A percentile compares a stretch with the other conserved stretches of the same genome.
phyloP scores from a whole-genome alignment of 2,329 filamentous ascomycete genomes.

The Plectosphaerella sp. region DNA sequence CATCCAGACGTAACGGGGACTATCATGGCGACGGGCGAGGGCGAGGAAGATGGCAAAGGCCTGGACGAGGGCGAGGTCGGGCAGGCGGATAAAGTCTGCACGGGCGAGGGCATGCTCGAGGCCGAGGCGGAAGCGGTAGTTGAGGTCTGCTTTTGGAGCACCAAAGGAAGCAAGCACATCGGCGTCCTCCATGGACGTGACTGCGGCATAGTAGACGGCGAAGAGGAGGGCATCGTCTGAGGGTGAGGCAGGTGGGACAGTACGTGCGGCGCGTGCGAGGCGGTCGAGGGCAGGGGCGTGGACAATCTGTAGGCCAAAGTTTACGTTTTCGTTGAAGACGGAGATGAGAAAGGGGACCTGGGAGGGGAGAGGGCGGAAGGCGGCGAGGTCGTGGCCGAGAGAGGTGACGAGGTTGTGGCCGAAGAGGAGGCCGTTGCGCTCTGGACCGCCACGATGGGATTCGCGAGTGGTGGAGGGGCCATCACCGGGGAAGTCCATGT shows the following conservation, averaged over 20 bases:
- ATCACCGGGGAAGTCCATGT: slow-evolving; percentile 20
- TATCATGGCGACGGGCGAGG: slow-evolving; percentile 45
- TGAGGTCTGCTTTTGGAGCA: slow-evolving; percentile 37
- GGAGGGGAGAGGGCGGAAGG: slow-evolving; percentile 47
- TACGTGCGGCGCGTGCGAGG: slow-evolving; percentile 29
- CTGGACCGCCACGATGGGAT: slow-evolving; percentile 33
- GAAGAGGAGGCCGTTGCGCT: slow-evolving; percentile 49
- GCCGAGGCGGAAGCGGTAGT: slow-evolving; percentile 46
- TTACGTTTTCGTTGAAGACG: slow-evolving; percentile 47
- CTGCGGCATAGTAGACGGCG: slow-evolving; percentile 51
- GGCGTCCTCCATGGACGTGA: slow-evolving; percentile 53
- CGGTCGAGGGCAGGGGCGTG: slow-evolving; percentile 40
- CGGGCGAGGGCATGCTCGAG: slow-evolving; percentile 57
- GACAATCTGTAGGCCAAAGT: slow-evolving; percentile 34
- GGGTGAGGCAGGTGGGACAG: slow-evolving; percentile 27
- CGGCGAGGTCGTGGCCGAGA: slow-evolving; percentile 21
- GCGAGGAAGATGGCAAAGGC: slow-evolving; percentile 57
- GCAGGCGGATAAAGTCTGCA: slow-evolving; percentile 55
- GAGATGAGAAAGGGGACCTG: slow-evolving; percentile 50
- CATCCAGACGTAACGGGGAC: slow-evolving; percentile 55
- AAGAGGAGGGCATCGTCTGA: slow-evolving; percentile 50
- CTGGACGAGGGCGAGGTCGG: slow-evolving; percentile 56
- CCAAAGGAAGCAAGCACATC: slow-evolving; percentile 47
- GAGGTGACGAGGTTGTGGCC: slow-evolving; percentile 29
- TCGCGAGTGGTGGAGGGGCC: slow-evolving; percentile 28